A percentile compares a stretch with the other conserved stretches of the same genome.
These are phyloP conservation scores for Podospora australis DNA, from an alignment of 495 filamentous ascomycete species.

Conservation along the genomic window DNA sequence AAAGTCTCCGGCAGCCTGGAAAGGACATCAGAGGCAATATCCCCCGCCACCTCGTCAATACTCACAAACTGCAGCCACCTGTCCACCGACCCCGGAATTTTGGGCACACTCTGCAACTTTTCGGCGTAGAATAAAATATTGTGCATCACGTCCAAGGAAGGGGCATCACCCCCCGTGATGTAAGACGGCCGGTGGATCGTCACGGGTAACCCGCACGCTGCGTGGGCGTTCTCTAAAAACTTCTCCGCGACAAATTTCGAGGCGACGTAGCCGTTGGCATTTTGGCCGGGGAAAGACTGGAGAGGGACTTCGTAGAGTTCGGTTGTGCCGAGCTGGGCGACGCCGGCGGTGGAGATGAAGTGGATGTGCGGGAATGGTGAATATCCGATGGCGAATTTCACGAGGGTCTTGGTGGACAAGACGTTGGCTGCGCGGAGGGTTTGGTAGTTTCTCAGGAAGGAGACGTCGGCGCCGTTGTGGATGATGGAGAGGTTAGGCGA, in stretches of 20 bases:
- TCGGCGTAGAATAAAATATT: constrained; percentile 1
- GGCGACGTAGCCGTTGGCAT: constrained; percentile 37
- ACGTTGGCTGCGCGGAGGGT: constrained; percentile 38
- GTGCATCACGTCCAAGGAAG: constrained; percentile 17
- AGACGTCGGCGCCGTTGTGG: constrained; percentile 47
- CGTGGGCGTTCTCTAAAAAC: constrained; percentile 31
- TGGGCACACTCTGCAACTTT: background rate
- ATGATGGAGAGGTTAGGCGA: constrained; percentile 33
- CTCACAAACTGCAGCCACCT: constrained; percentile 8
- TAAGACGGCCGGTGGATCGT: constrained; percentile 36
- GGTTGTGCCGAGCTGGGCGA: constrained; percentile 19
- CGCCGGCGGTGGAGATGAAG: constrained; percentile 39
- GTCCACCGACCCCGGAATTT: background rate
- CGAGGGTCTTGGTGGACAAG: constrained; percentile 27
- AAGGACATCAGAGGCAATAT: background rate
- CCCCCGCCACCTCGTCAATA: constrained; percentile 1
- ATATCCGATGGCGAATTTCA: constrained; percentile 13
- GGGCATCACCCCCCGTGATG: constrained; percentile 22
- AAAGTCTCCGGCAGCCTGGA: background rate
- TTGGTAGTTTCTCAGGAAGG: constrained; percentile 41
- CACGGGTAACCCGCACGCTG: constrained; percentile 22
- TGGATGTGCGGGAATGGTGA: constrained; percentile 32
- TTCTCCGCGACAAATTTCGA: constrained; percentile 46
- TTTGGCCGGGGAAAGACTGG: constrained; percentile 6
- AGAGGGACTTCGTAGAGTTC: constrained; percentile 5